Percentiles rank a stretch among this genome's conserved stretches.
Evolutionary conservation across 805 yeast species (phyloP).

Genomic region (Cyberlindnera euphorbiiphila): DNA sequence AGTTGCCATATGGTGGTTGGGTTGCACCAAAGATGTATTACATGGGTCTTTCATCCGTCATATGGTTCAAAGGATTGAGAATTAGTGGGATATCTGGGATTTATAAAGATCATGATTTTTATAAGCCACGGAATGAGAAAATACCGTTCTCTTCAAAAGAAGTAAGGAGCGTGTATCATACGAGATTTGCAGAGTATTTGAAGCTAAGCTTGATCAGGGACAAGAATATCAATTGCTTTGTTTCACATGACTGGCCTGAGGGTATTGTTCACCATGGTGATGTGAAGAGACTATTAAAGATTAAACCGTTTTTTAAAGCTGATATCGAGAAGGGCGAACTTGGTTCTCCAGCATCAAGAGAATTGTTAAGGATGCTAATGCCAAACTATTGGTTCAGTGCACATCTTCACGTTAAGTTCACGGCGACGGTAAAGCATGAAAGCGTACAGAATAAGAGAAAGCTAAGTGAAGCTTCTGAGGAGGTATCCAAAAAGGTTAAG

Average conservation of each 20-base stretch:
- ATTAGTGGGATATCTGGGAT: conserved; percentile 88
- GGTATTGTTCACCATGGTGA: conserved; percentile 69
- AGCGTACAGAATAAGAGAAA: conserved; percentile 11
- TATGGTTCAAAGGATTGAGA: conserved; percentile 71
- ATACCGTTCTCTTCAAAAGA: conserved; percentile 47
- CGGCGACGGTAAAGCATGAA: conserved; percentile 48
- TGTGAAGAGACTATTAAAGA: conserved; percentile 40
- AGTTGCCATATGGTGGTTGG: conserved; percentile 85
- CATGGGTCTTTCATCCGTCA: conserved; percentile 70
- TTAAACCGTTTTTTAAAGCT: conserved; percentile 61
- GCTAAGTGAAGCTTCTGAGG: conserved; percentile 8
- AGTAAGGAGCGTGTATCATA: conserved; percentile 63
- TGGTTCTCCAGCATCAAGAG: conserved; percentile 70
- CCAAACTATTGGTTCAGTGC: conserved; percentile 86
- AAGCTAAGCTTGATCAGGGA: conserved; percentile 45
- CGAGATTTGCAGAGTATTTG: conserved; percentile 53
- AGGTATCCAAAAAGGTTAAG: conserved; percentile 12
- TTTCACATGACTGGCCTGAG: conserved; percentile 95
- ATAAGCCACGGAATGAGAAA: conserved; percentile 36
- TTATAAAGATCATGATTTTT: conserved; percentile 50
- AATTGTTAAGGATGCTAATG: conserved; percentile 45
- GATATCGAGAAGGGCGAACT: conserved; percentile 59
- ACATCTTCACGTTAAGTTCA: conserved; percentile 76
- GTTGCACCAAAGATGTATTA: conserved; percentile 85
- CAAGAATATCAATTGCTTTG: conserved; percentile 46